Conservation (phyloP, 441 rosid genomes). For the Eutrema salsugineum region DNA sequence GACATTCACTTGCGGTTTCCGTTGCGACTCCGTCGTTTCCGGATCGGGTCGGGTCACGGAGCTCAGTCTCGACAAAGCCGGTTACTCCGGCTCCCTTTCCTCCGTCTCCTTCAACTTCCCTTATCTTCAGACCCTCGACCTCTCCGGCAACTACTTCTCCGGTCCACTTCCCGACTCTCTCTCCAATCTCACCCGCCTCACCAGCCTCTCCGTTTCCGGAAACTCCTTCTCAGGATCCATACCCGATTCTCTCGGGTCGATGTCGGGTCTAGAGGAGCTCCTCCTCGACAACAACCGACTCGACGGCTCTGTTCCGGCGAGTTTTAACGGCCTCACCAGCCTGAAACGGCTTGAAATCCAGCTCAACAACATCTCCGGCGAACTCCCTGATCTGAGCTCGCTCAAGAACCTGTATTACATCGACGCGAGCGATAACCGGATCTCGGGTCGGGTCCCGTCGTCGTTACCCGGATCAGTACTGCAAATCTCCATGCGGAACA, state of each 20-base stretch:
- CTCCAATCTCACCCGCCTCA: constrained; percentile 48
- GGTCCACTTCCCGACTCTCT: constrained; percentile 60
- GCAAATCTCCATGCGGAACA: constrained; percentile 68
- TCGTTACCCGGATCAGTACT: constrained; percentile 42
- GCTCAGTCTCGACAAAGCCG: constrained; percentile 66
- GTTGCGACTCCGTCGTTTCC: constrained; percentile 53
- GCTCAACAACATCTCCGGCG: constrained; percentile 55
- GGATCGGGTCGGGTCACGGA: constrained; percentile 64
- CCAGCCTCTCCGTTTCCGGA: constrained; percentile 49
- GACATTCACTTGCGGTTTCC: constrained; percentile 78
- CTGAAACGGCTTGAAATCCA: constrained; percentile 66
- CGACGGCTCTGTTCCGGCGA: constrained; percentile 47
- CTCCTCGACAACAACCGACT: constrained; percentile 57
- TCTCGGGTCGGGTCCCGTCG: constrained; percentile 49
- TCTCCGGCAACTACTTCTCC: constrained; percentile 59
- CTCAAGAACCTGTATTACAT: constrained; percentile 50
- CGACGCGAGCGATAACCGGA: constrained; percentile 58
- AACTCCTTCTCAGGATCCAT: constrained; percentile 61
- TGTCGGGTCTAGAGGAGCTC: constrained; percentile 56
- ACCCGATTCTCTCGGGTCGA: constrained; percentile 52
- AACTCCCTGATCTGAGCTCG: constrained; percentile 49
- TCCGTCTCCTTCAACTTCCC: constrained; percentile 54
- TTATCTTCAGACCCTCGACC: constrained; percentile 55
- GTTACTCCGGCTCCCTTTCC: constrained; percentile 59
- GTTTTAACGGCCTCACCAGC: constrained; percentile 39